Evolutionary conservation across 179 eudicot species (phyloP), one percentile per base, ranked within the genome.

Genomic region (Heliamphora pulchella): DNA sequence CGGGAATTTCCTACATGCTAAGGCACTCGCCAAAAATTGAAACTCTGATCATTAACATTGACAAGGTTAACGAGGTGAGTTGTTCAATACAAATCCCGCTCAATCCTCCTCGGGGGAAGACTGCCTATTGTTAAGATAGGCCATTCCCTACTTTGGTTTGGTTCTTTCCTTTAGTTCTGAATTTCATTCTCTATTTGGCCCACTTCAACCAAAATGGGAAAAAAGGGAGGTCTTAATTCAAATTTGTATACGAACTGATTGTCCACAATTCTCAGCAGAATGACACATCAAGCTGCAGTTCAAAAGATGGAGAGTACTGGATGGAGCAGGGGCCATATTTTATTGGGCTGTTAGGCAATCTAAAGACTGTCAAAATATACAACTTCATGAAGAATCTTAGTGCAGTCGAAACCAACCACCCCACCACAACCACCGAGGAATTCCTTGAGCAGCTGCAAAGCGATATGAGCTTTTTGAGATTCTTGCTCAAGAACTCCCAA

Each of bases 1-100:
- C 74, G n/a, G 39, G 74, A 71, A 71, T 71, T n/a, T 54, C 55
- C 39, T 71, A 71, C 74, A 47, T 71, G 55, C 54, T 71, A 8
- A 71, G 55, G 57, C 74, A 47, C 47, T 71, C 74, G 3, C 57
- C 74, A 71, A 71, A 72, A 20, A 72, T 72, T 10, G 18, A 72
- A 44, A 18, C 75, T 51, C 58, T 51, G 58, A 51, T 50, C 55
- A 47, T 70, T 18, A 47, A 1, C n/a, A 70, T 47, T 73, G 76
- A 51, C 15, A 53, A 31, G 44, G 3, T 74, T 22, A 10, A 55
- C 4, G 0, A 13, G 63, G 77, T 54, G 63, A 54, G 77, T 18
- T 18, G 77, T 18, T 48, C 8, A 18, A 50, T 48, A 18, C 58
- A 55, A 2, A 55, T 3, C 9, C n/a, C 11, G 31, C 31, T 31